Evolutionary conservation across 2,329 filamentous ascomycete species (phyloP).

Genomic region (Apiospora sp.): DNA sequence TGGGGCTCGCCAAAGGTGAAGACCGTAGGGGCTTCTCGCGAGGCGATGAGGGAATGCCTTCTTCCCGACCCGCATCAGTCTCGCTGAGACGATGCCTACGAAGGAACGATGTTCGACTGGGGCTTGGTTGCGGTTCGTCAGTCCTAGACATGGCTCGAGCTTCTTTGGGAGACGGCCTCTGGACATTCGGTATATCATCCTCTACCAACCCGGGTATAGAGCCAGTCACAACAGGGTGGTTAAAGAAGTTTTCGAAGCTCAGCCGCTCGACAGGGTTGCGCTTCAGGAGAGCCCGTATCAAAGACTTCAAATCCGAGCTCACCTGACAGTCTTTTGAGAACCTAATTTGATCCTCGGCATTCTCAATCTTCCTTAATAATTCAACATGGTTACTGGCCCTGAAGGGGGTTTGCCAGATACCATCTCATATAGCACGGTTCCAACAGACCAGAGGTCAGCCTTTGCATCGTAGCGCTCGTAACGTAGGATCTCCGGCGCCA

Average conservation of each 20-base stretch:
- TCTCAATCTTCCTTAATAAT: conserved; percentile 89
- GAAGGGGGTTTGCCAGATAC: conserved; percentile 90
- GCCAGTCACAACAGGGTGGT: conserved; percentile 73
- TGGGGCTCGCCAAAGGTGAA: conserved; percentile 54
- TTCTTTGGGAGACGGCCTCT: conserved; percentile 46
- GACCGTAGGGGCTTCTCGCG: conserved; percentile 51
- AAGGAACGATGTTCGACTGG: conserved; percentile 46
- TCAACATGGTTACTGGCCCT: conserved; percentile 94
- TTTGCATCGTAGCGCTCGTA: conserved; percentile 98
- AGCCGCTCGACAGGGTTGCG: conserved; percentile 85
- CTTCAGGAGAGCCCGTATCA: conserved; percentile 84
- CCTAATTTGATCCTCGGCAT: conserved; percentile 82
- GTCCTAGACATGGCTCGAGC: conserved; percentile 40
- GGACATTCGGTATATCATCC: conserved; percentile 69
- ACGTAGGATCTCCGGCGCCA: conserved; percentile 96
- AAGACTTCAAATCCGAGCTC: conserved; percentile 78
- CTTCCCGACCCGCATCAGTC: conserved; percentile 46
- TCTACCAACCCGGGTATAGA: conserved; percentile 83
- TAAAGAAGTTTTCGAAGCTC: conserved; percentile 87
- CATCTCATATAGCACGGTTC: conserved; percentile 96
- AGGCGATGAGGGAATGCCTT: conserved; percentile 48
- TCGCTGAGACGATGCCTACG: conserved; percentile 51
- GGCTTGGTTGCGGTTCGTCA: conserved; percentile 41
- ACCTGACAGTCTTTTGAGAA: conserved; percentile 79
- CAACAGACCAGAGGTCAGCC: conserved; percentile 96